Conservation (phyloP, 805 yeast species). For the Cyberlindnera nakhonratchasimensis region DNA sequence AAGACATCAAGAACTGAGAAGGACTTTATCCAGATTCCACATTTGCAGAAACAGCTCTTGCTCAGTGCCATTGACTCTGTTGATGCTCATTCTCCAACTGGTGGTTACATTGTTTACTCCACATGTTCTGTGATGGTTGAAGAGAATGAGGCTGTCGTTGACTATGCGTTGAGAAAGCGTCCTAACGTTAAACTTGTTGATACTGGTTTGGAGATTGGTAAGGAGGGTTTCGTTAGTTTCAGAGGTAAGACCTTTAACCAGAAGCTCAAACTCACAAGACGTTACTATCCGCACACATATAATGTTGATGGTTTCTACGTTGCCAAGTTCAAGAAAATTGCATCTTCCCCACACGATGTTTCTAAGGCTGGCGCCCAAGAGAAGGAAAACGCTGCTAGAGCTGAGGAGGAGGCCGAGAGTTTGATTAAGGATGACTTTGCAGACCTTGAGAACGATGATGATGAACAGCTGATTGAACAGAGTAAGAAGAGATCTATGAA, state of each 20-base stretch:
- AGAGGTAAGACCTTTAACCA: constrained; percentile 90
- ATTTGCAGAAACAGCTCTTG: constrained; percentile 88
- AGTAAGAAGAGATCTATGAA: constrained; percentile 61
- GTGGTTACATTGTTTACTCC: constrained; percentile 93
- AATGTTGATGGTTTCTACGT: constrained; percentile 98
- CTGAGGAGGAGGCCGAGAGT: constrained; percentile 75
- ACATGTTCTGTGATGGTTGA: constrained; percentile 98
- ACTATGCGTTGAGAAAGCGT: constrained; percentile 92
- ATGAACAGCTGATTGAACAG: constrained; percentile 65
- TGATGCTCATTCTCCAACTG: constrained; percentile 86
- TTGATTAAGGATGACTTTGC: constrained; percentile 86
- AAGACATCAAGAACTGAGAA: constrained; percentile 91
- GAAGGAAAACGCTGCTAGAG: constrained; percentile 77
- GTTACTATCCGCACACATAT: constrained; percentile 97
- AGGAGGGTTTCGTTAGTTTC: constrained; percentile 89
- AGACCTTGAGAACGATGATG: constrained; percentile 71
- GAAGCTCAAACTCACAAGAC: constrained; percentile 73
- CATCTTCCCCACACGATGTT: constrained; percentile 79
- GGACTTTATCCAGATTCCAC: constrained; percentile 95
- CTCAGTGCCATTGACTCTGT: constrained; percentile 96
- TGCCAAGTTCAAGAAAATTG: constrained; percentile 91
- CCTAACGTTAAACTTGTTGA: constrained; percentile 95
- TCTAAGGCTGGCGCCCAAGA: constrained; percentile 86
- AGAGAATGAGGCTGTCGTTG: constrained; percentile 98
- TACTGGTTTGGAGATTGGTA: constrained; percentile 88